phyloP scores from a whole-genome alignment of 2,329 filamentous ascomycete species.

The Botrytis hyacinthi region DNA sequence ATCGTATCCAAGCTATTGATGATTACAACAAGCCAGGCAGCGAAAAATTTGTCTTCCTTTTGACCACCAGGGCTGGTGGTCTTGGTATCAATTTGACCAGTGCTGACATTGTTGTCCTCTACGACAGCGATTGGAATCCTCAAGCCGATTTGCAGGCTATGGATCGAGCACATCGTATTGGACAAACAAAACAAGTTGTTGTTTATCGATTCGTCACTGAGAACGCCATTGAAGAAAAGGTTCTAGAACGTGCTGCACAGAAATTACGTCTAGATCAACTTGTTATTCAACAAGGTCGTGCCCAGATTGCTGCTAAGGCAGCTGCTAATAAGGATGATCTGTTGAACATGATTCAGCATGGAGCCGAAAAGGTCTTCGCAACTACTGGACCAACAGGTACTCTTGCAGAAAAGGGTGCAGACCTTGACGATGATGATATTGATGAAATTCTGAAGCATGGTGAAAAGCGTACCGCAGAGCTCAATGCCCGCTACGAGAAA shows the following conservation, averaged over 20 bases:
- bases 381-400: conserved; percentile 63
- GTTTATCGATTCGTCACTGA: conserved; percentile 98
- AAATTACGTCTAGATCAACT: conserved; percentile 95
- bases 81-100: conserved; percentile 94
- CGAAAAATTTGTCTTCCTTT: conserved; percentile 93
- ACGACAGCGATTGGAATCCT: conserved; percentile 98
- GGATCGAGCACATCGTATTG: conserved; percentile 97
- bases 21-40: conserved; percentile 96
- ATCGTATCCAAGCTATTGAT: conserved; percentile 95
- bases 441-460: conserved; percentile 83
- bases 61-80: conserved; percentile 93
- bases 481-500: conserved; percentile 94
- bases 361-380: conserved; percentile 90
- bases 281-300: conserved; percentile 95
- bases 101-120: conserved; percentile 93
- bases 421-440: conserved; percentile 84
- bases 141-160: conserved; percentile 98
- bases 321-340: conserved; percentile 95
- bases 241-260: conserved; percentile 91
- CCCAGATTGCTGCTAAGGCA: conserved; percentile 85
- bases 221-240: conserved; percentile 97
- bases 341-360: conserved; percentile 97
- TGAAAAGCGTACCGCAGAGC: conserved; percentile 81
- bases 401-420: conserved; percentile 57
- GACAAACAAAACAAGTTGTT: conserved; percentile 95